phyloP scores from a whole-genome alignment of 495 filamentous ascomycete genomes.

The Talaromyces proteolyticus region DNA sequence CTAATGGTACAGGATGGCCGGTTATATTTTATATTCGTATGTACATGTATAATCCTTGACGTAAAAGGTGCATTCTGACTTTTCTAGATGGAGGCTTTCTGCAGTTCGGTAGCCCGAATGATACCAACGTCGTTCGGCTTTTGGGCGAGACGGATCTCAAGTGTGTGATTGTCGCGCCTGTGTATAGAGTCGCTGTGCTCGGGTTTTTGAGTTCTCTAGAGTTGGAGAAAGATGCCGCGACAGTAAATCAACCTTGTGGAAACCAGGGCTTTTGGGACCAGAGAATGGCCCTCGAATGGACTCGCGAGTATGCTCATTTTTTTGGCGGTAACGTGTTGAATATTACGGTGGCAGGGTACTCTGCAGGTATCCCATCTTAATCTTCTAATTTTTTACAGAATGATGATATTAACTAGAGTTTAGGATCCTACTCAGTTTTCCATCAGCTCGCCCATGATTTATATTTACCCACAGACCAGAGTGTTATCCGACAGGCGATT shows the following conservation, averaged over 20 bases:
- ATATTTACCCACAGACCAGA: slow-evolving; percentile 27
- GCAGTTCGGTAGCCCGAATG: slow-evolving; percentile 48
- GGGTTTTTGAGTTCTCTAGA: slow-evolving; percentile 57
- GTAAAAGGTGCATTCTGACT: background rate
- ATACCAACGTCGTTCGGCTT: slow-evolving; percentile 41
- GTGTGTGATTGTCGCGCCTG: slow-evolving; percentile 59
- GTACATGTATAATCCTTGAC: background rate
- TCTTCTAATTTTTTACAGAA: background rate
- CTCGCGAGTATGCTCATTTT: slow-evolving; percentile 48
- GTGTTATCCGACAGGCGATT: slow-evolving; percentile 40
- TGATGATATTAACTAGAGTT: background rate
- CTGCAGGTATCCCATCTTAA: slow-evolving; percentile 35
- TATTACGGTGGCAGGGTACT: slow-evolving; percentile 61
- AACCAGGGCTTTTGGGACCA: slow-evolving; percentile 71
- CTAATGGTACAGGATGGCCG: slow-evolving; percentile 28
- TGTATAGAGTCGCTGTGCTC: slow-evolving; percentile 62
- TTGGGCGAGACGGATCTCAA: slow-evolving; percentile 39
- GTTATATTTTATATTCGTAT: slow-evolving; percentile 39
- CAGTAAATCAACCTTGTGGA: slow-evolving; percentile 30
- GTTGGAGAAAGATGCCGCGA: slow-evolving; percentile 45
- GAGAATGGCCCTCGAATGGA: slow-evolving; percentile 58
- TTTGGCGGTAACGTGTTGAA: slow-evolving; percentile 60
- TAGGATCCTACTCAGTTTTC: slow-evolving; percentile 58
- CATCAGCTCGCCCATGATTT: slow-evolving; percentile 54
- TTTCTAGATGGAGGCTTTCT: slow-evolving; percentile 50